phyloP scores from a whole-genome alignment of 2,329 filamentous ascomycete species.

The Curvularia eragrostidis region DNA sequence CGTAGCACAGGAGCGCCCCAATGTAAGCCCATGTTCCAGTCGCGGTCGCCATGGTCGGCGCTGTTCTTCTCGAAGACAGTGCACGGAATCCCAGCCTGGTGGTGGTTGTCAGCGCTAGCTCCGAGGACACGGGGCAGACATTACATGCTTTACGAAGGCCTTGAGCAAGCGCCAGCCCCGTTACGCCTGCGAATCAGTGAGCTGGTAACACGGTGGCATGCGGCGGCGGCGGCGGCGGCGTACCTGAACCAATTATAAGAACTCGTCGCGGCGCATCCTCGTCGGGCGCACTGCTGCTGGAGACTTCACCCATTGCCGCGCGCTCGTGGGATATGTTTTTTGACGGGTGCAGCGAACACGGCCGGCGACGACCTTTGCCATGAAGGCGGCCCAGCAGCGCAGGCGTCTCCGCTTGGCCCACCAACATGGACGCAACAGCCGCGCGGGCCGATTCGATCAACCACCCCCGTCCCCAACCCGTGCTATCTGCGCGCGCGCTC shows the following conservation, averaged over 20 bases:
- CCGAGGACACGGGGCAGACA: background rate
- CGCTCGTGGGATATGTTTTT: background rate
- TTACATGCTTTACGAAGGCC: slow-evolving; percentile 43
- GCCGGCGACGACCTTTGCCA: background rate
- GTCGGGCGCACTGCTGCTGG: background rate
- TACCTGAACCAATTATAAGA: slow-evolving; percentile 46
- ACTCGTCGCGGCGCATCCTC: slow-evolving; percentile 20
- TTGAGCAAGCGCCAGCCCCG: slow-evolving; percentile 48
- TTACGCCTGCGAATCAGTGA: slow-evolving; percentile 36
- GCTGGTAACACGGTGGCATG: slow-evolving; percentile 4
- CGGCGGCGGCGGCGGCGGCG: slow-evolving; percentile 12
- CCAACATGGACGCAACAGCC: background rate
- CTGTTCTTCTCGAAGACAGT: slow-evolving; percentile 64
- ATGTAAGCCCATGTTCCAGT: slow-evolving; percentile 70
- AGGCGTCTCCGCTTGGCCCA: slow-evolving; percentile 4
- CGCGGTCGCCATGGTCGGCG: slow-evolving; percentile 56
- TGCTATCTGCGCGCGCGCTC: too few species aligned
- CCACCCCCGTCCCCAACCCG: background rate
- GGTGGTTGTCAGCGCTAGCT: slow-evolving; percentile 11
- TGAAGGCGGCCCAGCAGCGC: background rate
- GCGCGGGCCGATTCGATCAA: background rate
- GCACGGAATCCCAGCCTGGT: slow-evolving; percentile 51
- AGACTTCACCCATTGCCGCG: slow-evolving; percentile 8
- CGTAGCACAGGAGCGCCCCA: slow-evolving; percentile 65
- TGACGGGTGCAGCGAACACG: background rate